Base-by-base conservation (phyloP, 2,329 filamentous ascomycete species). In the Scedosporium aurantiacum region DNA sequence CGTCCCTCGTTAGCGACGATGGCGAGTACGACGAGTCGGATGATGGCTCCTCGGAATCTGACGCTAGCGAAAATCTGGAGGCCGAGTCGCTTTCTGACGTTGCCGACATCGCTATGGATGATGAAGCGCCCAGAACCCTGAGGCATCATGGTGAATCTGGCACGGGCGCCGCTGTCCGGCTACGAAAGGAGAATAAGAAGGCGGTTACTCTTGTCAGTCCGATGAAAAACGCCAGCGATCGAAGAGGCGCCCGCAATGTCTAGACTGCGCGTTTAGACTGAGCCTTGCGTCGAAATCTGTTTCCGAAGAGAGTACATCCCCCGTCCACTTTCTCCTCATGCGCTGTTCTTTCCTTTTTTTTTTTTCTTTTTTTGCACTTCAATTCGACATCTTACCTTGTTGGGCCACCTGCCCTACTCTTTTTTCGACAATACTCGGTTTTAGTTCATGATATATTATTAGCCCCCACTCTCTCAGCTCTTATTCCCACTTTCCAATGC, bases 1-100 rank as follows among this genome's bases (percentile, higher is more conserved):
- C 88, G n/a, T 90, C 87, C 66, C 79, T 92, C 57, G 88, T 91
- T 69, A 91, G 88, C 73, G 89, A 92, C 72, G 88, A 91, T 68
- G 87, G 88, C 66, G 88, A 91, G 70, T 90, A 88, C 68, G 88
- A 89, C 66, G 86, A 87, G 61, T 89, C 86, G 1, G 84, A 88
- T 62, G 83, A 84, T 63, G 81, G 79, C 55, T 87, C 83, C 3
- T 80, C 80, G 3, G 76, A 79, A 52, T 86, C 84, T 4, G 84
- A 84, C 27, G 75, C 76, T 60, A 82, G 79, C 61, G 82, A 84
- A 57, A 78, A 75, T 62, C 70, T 82, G 43, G 85, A 85, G 27
- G 77, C 82, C n/a, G 82, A 83, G 63, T 79, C 80, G 3, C 77
- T 82, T 25, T 82, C 82, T 10, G 83, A 86, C 66, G 78, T 86